A percentile compares a stretch with the other conserved stretches of the same genome.
These are phyloP conservation scores for Penicillium expansum DNA, from an alignment of 2,329 filamentous ascomycete genomes.

Conservation along the genomic window DNA sequence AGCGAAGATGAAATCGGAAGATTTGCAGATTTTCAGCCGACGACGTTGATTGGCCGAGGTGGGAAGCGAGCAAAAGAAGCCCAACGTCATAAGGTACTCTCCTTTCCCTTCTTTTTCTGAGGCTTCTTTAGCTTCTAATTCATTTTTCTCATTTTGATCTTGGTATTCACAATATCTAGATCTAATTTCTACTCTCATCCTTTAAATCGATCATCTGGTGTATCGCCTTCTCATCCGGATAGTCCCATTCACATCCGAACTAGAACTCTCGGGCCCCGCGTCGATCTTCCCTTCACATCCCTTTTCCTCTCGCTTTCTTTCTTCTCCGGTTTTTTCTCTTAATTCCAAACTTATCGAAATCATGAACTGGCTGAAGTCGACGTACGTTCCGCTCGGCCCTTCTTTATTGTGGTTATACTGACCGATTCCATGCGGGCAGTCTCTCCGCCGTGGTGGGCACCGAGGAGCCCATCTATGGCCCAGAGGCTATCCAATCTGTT, in stretches of 20 bases:
- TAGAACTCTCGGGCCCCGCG: constrained; percentile 33
- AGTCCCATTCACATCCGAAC: constrained; percentile 26
- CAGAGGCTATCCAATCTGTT: constrained; percentile 81
- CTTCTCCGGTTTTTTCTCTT: constrained; percentile 7
- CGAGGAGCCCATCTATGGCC: constrained; percentile 92
- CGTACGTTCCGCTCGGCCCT: constrained; percentile 56
- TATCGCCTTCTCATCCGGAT: neutral
- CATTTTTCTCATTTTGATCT: neutral
- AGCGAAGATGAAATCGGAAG: constrained; percentile 9
- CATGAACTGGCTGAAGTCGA: constrained; percentile 94
- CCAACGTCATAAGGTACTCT: constrained; percentile 21
- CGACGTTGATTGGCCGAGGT: constrained; percentile 20
- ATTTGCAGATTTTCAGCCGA: constrained; percentile 21
- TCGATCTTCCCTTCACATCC: constrained; percentile 32
- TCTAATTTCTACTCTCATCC: neutral
- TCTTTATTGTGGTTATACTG: constrained; percentile 16
- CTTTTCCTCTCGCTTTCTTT: constrained; percentile 18
- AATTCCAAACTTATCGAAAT: constrained; percentile 43
- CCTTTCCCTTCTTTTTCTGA: neutral
- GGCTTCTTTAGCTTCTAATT: neutral
- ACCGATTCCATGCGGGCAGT: constrained; percentile 54
- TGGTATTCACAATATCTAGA: neutral
- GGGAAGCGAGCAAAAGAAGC: constrained; percentile 24
- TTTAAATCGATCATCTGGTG: constrained; percentile 1
- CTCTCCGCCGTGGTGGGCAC: constrained; percentile 83